A percentile compares a stretch with the other conserved stretches of the same genome.
These are phyloP conservation scores for Balamuthia mandrillaris DNA, from an alignment of 208 protist species.

Conservation along the genomic window DNA sequence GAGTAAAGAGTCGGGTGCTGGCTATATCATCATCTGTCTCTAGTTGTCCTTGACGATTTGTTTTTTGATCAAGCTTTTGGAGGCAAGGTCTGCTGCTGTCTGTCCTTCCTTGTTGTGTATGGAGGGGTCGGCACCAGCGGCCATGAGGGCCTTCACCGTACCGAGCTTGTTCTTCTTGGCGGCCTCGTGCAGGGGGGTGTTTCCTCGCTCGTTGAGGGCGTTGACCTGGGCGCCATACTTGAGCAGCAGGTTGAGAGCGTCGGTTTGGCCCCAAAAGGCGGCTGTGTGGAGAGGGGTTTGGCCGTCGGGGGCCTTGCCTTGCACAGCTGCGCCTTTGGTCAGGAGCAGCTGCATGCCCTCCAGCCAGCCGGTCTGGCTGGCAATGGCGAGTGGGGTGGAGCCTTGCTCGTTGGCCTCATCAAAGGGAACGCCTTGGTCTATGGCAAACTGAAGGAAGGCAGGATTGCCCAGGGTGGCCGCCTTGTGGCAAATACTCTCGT, in stretches of 20 bases:
- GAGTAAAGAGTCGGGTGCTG: too few species aligned
- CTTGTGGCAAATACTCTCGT: slow-evolving; percentile 67
- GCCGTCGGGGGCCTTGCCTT: slow-evolving; percentile 56
- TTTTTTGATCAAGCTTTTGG: neutral
- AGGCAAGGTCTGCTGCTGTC: neutral
- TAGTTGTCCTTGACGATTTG: neutral
- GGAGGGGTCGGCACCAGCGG: neutral
- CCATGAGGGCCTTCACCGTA: neutral
- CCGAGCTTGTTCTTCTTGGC: slow-evolving; percentile 42
- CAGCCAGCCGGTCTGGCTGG: slow-evolving; percentile 54
- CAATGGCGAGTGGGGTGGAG: slow-evolving; percentile 6
- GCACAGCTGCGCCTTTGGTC: slow-evolving; percentile 53
- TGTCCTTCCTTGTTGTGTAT: neutral
- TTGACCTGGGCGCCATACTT: slow-evolving; percentile 68
- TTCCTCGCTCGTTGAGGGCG: slow-evolving; percentile 48
- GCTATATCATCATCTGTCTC: neutral
- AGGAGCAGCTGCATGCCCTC: slow-evolving; percentile 58
- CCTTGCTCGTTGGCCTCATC: neutral
- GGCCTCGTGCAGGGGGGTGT: slow-evolving; percentile 69
- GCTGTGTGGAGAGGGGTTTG: slow-evolving; percentile 74
- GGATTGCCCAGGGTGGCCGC: slow-evolving; percentile 58
- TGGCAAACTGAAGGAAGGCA: neutral
- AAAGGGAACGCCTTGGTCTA: neutral
- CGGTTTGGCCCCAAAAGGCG: slow-evolving; percentile 62
- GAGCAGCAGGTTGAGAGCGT: slow-evolving; percentile 56